Percentiles rank a stretch among this genome's conserved stretches.
Conservation (phyloP, 371 early-diverging fungal species). For the Actinomortierella ambigua region DNA sequence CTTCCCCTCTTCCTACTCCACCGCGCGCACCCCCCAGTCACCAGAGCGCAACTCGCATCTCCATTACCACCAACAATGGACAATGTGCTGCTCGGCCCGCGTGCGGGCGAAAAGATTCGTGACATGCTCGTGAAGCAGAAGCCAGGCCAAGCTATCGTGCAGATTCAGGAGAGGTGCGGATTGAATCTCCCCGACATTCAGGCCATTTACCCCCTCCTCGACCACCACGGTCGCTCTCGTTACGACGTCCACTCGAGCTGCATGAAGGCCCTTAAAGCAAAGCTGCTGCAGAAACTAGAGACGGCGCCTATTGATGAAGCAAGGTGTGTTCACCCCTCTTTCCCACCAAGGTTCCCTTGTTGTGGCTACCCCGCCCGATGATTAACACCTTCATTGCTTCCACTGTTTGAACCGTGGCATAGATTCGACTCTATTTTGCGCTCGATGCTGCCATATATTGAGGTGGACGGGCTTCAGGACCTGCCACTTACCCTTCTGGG, state of each 20-base stretch:
- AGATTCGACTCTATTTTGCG: constrained; percentile 57
- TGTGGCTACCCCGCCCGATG: no score
- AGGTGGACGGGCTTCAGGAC: constrained; percentile 60
- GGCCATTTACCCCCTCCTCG: constrained; percentile 63
- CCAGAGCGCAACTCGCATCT: neutral
- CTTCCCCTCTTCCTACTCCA: neutral
- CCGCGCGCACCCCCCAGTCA: neutral
- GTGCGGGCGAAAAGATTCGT: constrained; percentile 43
- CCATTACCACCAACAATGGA: constrained; percentile 23
- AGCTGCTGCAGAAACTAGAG: constrained; percentile 46
- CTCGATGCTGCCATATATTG: constrained; percentile 59
- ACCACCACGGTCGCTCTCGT: constrained; percentile 60
- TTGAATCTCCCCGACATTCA: constrained; percentile 57
- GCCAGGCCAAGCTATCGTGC: constrained; percentile 25
- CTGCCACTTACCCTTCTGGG: constrained; percentile 67
- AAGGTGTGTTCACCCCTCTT: constrained; percentile 39
- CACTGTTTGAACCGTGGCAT: neutral
- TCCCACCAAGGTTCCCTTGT: no score
- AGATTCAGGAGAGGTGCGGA: constrained; percentile 30
- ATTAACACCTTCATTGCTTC: neutral
- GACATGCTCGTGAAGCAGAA: constrained; percentile 44
- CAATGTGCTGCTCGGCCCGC: constrained; percentile 28
- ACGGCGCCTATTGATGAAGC: constrained; percentile 51
- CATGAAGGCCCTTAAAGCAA: constrained; percentile 57
- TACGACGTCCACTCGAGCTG: constrained; percentile 60